Base-by-base conservation (phyloP, 352 stramenopile genomes). In the Pythium diclinum region DNA sequence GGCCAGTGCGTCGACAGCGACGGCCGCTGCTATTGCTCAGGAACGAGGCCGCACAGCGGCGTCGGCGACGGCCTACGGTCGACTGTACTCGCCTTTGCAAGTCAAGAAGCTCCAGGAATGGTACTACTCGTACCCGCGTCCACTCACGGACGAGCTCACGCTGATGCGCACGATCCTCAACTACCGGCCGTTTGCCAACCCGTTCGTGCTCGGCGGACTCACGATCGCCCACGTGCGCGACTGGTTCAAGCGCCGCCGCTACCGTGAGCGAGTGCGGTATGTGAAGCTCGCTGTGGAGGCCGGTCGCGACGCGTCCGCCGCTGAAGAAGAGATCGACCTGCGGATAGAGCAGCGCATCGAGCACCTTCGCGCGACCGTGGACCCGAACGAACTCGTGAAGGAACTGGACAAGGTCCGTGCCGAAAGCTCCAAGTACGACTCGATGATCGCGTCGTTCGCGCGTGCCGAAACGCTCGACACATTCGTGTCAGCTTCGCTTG, bases 161-260 rank as follows among this genome's bases (percentile, higher is more conserved):
- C 72, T 92, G 25, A 94, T 94, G 85, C 79, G 81, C 28, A 90
- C 81, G 38, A 91, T 94, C 40, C 68, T 94, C 40, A 91, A 89
- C 70, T 92, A 91, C 63, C 81, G 79, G 25, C 85, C 83, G 47
- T 92, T 86, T 59, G 73, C 79, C 3, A 92, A 89, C 47, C 81
- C 79, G 56, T 89, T 88, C 60, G 66, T 85, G 30, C 63, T 81
- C 8, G 73, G 73, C 40, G 79, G 81, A 7, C 68, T 92, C 8
- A 85, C 83, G 34, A 78, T 91, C 25, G 70, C 77, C 6, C 81
- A 92, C 44, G 79, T 94, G 17, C 81, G 85, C 6, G 85, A 94
- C 72, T 94, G 85, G 85, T 94, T 94, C 69, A 91, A 94, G 70
- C 83, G 83, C 2, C 83, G 85, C 32, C 83, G 85, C 28, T 85